Conservation (phyloP, 2,329 filamentous ascomycete species). For the Venturiaceae sp. region DNA sequence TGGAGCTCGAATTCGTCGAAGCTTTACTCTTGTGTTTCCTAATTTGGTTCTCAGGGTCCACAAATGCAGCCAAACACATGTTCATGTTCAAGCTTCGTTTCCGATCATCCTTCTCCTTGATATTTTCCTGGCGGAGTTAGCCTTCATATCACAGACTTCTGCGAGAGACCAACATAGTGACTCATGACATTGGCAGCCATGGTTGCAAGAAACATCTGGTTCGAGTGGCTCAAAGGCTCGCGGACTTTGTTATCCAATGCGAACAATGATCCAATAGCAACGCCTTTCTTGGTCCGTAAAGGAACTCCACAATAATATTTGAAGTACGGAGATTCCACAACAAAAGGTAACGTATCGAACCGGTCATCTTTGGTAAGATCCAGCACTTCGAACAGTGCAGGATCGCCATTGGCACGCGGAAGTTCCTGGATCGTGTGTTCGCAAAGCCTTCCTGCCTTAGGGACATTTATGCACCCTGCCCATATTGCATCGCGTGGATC, state of each 20-base stretch:
- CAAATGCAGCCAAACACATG: conserved; percentile 16
- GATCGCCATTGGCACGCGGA: conserved; percentile 16
- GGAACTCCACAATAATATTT: conserved; percentile 24
- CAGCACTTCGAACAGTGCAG: conserved; percentile 27
- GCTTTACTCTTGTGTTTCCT: neutral
- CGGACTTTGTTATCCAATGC: conserved; percentile 18
- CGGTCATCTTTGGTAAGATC: conserved; percentile 20
- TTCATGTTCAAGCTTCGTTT: conserved; percentile 17
- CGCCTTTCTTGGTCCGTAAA: conserved; percentile 19
- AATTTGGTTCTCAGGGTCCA: conserved; percentile 15
- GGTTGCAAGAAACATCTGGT: conserved; percentile 7
- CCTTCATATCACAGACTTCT: conserved; percentile 21
- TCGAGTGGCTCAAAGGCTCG: conserved; percentile 13
- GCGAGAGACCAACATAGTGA: conserved; percentile 10
- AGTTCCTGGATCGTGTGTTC: conserved; percentile 19
- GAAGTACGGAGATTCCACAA: conserved; percentile 20
- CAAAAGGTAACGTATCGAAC: conserved; percentile 20
- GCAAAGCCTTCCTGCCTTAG: conserved; percentile 23
- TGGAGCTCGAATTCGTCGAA: neutral
- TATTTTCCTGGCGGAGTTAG: conserved; percentile 22
- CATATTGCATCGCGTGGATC: conserved; percentile 21
- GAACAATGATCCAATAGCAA: conserved; percentile 23
- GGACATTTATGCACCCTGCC: conserved; percentile 20
- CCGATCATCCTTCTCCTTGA: conserved; percentile 23
- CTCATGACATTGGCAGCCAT: conserved; percentile 5